Evolutionary conservation across 768 basidiomycete species (phyloP).

Genomic region (Termitomyces sp.): DNA sequence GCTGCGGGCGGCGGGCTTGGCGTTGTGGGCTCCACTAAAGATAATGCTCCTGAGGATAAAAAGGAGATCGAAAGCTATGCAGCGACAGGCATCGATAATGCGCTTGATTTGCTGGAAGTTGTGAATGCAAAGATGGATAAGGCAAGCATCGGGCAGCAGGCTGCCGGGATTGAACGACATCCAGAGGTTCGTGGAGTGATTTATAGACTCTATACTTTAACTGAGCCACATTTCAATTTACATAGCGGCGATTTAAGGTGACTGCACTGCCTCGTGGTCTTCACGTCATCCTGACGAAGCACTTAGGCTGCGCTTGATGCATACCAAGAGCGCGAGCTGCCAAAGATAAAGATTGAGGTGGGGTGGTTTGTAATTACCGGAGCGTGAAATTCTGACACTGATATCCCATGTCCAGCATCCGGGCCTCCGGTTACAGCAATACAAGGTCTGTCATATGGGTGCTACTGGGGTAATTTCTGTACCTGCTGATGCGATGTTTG

Average conservation of each 20-base stretch:
- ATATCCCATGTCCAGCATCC: conserved; percentile 53
- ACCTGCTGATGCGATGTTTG: conserved; percentile 4
- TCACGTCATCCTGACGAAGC: conserved; percentile 7
- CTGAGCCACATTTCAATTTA: conserved; percentile 8
- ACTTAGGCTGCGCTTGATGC: conserved; percentile 80
- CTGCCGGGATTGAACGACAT: conserved; percentile 82
- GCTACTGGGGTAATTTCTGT: background rate
- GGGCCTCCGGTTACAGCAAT: conserved; percentile 87
- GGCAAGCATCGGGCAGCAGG: conserved; percentile 82
- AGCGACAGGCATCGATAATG: conserved; percentile 89
- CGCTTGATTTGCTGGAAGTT: conserved; percentile 80
- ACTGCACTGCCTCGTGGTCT: background rate
- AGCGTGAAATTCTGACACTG: background rate
- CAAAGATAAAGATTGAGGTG: conserved; percentile 71
- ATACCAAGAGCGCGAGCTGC: conserved; percentile 83
- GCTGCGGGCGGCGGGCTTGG: conserved; percentile 60
- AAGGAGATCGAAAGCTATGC: conserved; percentile 59
- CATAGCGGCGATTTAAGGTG: conserved; percentile 85
- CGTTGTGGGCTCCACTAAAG: conserved; percentile 14
- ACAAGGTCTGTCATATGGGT: conserved; percentile 45
- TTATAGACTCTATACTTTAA: background rate
- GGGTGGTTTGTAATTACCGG: conserved; percentile 11
- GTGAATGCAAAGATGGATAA: conserved; percentile 93
- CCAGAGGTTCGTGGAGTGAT: conserved; percentile 59
- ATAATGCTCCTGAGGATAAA: conserved; percentile 19